Evolutionary conservation across 495 filamentous ascomycete genomes (phyloP).

Genomic region (Pyronema omphalodes): DNA sequence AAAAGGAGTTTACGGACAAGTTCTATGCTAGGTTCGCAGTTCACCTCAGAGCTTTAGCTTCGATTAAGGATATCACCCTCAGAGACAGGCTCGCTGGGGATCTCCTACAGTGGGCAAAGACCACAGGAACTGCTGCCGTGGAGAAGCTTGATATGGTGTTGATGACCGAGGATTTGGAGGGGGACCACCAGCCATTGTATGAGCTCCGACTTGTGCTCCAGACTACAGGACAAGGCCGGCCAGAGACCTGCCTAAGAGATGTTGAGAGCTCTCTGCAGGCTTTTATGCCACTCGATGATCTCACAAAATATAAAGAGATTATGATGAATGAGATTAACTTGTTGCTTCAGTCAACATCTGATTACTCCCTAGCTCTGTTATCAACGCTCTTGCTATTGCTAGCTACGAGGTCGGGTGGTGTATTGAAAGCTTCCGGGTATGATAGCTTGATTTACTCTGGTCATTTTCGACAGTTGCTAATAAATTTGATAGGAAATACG

Average conservation of each 20-base stretch:
- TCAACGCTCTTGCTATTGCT: slow-evolving; percentile 14
- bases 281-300: background rate
- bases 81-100: slow-evolving; percentile 13
- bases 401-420: slow-evolving; percentile 10
- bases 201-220: slow-evolving; percentile 9
- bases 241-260: slow-evolving; percentile 11
- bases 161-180: background rate
- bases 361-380: slow-evolving; percentile 15
- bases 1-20: slow-evolving; percentile 13
- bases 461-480: background rate
- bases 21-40: slow-evolving; percentile 15
- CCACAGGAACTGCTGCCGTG: slow-evolving; percentile 5
- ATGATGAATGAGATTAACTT: slow-evolving; percentile 18
- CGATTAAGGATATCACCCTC: slow-evolving; percentile 10
- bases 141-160: slow-evolving; percentile 14
- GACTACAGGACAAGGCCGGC: slow-evolving; percentile 5
- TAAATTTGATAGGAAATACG: slow-evolving; percentile 18
- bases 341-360: slow-evolving; percentile 10
- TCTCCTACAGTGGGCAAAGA: slow-evolving; percentile 12
- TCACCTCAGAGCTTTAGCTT: slow-evolving; percentile 8
- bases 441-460: background rate
- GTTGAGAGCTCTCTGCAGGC: background rate
- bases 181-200: slow-evolving; percentile 9
- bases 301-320: slow-evolving; percentile 7
- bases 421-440: slow-evolving; percentile 22